Evolutionary conservation across 2,329 filamentous ascomycete genomes (phyloP).

Genomic region (Hypoxylon sp.): DNA sequence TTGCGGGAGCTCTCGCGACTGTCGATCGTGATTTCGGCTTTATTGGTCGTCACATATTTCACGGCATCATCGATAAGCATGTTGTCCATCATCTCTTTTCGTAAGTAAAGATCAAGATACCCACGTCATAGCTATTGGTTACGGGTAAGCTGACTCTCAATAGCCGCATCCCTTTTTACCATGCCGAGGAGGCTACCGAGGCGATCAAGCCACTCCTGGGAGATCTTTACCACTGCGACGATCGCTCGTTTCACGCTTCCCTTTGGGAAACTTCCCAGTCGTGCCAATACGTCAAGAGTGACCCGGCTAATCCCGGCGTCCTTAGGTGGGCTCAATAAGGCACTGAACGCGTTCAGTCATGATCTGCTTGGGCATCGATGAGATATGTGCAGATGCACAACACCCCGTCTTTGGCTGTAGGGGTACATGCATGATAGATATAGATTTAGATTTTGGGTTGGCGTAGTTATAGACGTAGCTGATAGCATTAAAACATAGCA

Average conservation of each 20-base stretch:
- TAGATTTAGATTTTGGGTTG: slow-evolving; percentile 19
- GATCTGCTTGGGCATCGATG: neutral
- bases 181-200: slow-evolving; percentile 62
- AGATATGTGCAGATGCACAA: slow-evolving; percentile 9
- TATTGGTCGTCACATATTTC: slow-evolving; percentile 73
- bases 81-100: slow-evolving; percentile 68
- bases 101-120: slow-evolving; percentile 42
- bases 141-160: slow-evolving; percentile 14
- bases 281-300: slow-evolving; percentile 53
- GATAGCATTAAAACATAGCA: slow-evolving; percentile 16
- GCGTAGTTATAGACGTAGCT: slow-evolving; percentile 22
- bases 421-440: slow-evolving; percentile 14
- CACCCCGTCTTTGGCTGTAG: slow-evolving; percentile 5
- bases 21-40: slow-evolving; percentile 74
- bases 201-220: slow-evolving; percentile 62
- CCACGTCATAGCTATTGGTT: neutral
- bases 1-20: slow-evolving; percentile 71
- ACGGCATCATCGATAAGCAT: slow-evolving; percentile 71
- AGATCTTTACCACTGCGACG: slow-evolving; percentile 57
- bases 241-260: slow-evolving; percentile 50
- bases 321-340: slow-evolving; percentile 43
- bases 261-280: slow-evolving; percentile 51
- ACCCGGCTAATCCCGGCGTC: slow-evolving; percentile 45
- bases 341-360: neutral
- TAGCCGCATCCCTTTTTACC: slow-evolving; percentile 63